phyloP scores from a whole-genome alignment of 2,329 filamentous ascomycete species.

The Colletotrichum incanum region DNA sequence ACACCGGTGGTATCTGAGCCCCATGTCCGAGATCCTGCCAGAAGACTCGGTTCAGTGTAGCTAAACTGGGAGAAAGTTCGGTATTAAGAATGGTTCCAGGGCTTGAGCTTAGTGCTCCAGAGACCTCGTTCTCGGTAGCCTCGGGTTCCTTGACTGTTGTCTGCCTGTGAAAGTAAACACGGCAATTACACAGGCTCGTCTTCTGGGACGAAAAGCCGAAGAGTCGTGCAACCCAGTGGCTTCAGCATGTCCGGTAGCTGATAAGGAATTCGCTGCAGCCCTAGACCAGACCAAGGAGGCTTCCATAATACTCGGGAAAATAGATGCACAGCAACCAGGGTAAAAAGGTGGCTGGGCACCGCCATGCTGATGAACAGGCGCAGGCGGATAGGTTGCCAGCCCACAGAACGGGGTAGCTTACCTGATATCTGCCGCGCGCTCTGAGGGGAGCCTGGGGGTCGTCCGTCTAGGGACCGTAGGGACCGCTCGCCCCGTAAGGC shows the following conservation, averaged over 20 bases:
- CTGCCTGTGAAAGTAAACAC: background rate
- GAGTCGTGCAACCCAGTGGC: background rate
- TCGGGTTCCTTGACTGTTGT: background rate
- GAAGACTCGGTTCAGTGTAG: background rate
- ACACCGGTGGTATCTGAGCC: slow-evolving; percentile 9
- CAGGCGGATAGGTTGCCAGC: slow-evolving; percentile 8
- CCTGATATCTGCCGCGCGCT: slow-evolving; percentile 22
- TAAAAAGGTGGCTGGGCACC: background rate
- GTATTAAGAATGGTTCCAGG: background rate
- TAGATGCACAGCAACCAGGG: too few relatives aligned
- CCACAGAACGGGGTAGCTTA: slow-evolving; percentile 13
- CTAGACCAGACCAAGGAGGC: background rate
- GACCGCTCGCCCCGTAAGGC: slow-evolving; percentile 30
- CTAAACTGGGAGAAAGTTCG: background rate
- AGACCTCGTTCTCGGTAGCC: background rate
- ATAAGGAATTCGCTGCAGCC: background rate
- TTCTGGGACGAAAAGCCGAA: too few relatives aligned
- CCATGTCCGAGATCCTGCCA: background rate
- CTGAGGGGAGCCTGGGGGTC: background rate
- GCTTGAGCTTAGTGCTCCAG: slow-evolving; percentile 1
- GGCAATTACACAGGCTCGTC: background rate
- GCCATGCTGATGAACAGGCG: slow-evolving; percentile 17
- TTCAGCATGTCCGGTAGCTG: background rate
- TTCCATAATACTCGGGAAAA: background rate
- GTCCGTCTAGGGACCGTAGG: background rate